These are phyloP conservation scores for Debaryomycetaceae sp. DNA, from an alignment of 1,139 yeast species.

Conservation along the genomic window DNA sequence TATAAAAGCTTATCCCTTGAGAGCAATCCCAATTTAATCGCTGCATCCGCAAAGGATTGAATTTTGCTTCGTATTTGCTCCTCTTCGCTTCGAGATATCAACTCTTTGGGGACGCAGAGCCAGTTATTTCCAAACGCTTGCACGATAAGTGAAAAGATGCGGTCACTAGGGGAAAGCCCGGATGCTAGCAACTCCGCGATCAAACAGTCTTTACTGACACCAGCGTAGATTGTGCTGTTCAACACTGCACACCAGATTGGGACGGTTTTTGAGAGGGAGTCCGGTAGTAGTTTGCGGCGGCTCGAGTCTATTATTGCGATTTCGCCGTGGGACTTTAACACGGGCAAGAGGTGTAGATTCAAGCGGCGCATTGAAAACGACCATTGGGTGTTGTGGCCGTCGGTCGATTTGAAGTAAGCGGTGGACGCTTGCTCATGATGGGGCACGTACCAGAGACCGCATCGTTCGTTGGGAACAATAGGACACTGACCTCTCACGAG, in stretches of 20 bases:
- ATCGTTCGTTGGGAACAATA: constrained; percentile 65
- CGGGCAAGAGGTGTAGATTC: constrained; percentile 56
- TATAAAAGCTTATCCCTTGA: constrained; percentile 17
- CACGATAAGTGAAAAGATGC: constrained; percentile 5
- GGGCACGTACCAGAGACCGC: constrained; percentile 79
- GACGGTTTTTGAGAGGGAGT: constrained; percentile 73
- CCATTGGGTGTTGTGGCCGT: constrained; percentile 82
- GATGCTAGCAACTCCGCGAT: constrained; percentile 2
- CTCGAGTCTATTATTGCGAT: constrained; percentile 73
- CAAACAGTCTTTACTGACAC: constrained; percentile 6
- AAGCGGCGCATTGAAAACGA: constrained; percentile 60
- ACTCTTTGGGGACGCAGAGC: constrained; percentile 39
- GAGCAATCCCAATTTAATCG: constrained; percentile 27
- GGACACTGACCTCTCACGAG: constrained; percentile 18
- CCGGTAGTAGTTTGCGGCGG: constrained; percentile 69
- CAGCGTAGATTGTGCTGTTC: constrained; percentile 39
- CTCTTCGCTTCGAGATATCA: constrained; percentile 51
- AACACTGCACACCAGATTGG: constrained; percentile 90
- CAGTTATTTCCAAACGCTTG: constrained; percentile 8
- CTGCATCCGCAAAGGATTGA: constrained; percentile 38
- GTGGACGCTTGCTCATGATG: constrained; percentile 29
- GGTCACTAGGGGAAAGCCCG: constrained; percentile 4
- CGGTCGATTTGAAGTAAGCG: constrained; percentile 80
- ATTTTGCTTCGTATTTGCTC: constrained; percentile 38
- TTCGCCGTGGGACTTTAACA: constrained; percentile 33